Evolutionary conservation across 306 rosid genomes (phyloP).

Genomic region (Crotalaria pallida): DNA sequence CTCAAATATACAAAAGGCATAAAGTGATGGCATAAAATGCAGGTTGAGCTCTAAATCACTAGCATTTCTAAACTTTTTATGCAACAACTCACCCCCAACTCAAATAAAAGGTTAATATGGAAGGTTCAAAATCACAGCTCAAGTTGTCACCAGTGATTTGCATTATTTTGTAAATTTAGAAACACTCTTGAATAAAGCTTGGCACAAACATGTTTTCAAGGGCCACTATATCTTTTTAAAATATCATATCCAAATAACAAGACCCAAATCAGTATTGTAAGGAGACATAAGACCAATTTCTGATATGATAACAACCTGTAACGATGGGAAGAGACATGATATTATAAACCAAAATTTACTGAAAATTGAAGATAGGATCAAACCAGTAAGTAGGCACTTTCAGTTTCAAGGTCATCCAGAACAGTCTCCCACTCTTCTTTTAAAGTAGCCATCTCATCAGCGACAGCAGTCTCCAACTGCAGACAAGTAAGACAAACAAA

Average conservation of each 20-base stretch:
- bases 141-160: background rate
- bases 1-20: background rate
- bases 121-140: slow-evolving; percentile 4
- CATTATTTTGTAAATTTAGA: background rate
- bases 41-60: background rate
- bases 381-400: slow-evolving; percentile 83
- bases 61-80: background rate
- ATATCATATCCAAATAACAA: background rate
- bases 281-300: background rate
- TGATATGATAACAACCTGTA: background rate
- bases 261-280: background rate
- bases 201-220: background rate
- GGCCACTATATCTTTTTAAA: background rate
- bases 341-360: slow-evolving; percentile 20
- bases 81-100: background rate
- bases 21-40: background rate
- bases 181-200: background rate
- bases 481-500: slow-evolving; percentile 32
- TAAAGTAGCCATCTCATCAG: slow-evolving; percentile 69
- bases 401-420: slow-evolving; percentile 87
- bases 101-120: background rate
- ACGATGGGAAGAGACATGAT: background rate
- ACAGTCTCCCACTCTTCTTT: slow-evolving; percentile 77
- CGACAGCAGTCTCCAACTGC: slow-evolving; percentile 83
- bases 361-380: slow-evolving; percentile 41